phyloP scores from a whole-genome alignment of 1,139 yeast species.

The Yamadazyma jaroonii region DNA sequence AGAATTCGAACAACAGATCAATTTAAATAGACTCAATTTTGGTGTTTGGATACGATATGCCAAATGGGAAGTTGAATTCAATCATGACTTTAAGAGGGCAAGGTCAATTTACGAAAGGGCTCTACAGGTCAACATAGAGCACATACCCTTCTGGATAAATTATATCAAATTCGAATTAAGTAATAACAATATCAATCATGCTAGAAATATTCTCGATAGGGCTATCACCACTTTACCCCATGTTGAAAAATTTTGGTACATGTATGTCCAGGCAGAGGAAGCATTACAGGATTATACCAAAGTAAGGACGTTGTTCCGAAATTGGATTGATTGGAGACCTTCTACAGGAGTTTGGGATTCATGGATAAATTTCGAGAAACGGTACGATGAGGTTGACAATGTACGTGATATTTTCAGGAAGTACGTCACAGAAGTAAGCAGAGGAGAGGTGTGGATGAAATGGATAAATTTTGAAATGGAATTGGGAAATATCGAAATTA shows the following conservation, averaged over 20 bases:
- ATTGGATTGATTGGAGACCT: constrained; percentile 82
- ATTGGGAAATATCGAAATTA: constrained; percentile 12
- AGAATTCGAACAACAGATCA: constrained; percentile 82
- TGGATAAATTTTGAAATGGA: constrained; percentile 37
- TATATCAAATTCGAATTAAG: constrained; percentile 79
- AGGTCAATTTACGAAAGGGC: constrained; percentile 90
- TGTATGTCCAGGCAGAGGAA: constrained; percentile 81
- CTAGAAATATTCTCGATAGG: constrained; percentile 78
- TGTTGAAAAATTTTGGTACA: constrained; percentile 83
- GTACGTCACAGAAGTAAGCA: constrained; percentile 54
- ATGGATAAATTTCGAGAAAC: constrained; percentile 66
- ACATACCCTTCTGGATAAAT: constrained; percentile 82
- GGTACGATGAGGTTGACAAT: constrained; percentile 59
- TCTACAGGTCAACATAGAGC: constrained; percentile 67
- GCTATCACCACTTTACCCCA: constrained; percentile 74
- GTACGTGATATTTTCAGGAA: constrained; percentile 58
- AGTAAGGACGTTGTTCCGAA: constrained; percentile 65
- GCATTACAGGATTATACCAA: constrained; percentile 61
- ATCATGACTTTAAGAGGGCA: constrained; percentile 68
- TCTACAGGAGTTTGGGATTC: constrained; percentile 70
- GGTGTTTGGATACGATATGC: constrained; percentile 96
- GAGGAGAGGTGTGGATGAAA: constrained; percentile 58
- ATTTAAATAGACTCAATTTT: constrained; percentile 74
- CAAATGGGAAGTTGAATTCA: constrained; percentile 76
- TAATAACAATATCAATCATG: constrained; percentile 77